phyloP scores from a whole-genome alignment of 805 yeast species.

The Nakazawaea laoshanensis region DNA sequence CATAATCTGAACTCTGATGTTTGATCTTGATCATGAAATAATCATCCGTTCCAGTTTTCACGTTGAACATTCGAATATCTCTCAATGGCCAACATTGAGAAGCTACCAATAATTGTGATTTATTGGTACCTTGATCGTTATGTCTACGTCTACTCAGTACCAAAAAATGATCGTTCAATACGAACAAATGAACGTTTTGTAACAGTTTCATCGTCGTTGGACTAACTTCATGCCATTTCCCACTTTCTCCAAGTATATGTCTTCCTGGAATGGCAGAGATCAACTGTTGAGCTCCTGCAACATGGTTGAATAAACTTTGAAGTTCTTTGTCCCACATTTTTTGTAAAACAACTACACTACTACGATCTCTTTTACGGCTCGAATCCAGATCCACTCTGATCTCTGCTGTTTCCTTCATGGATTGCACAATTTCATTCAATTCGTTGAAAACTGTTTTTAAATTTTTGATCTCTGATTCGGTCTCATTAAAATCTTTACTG shows the following conservation, averaged over 20 bases:
- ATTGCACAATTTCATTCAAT: slow-evolving; percentile 49
- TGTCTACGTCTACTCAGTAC: slow-evolving; percentile 53
- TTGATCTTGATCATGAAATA: slow-evolving; percentile 14
- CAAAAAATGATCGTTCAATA: slow-evolving; percentile 69
- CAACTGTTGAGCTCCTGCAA: slow-evolving; percentile 84
- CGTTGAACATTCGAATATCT: slow-evolving; percentile 42
- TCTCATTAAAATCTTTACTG: slow-evolving; percentile 49
- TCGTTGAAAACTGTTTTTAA: slow-evolving; percentile 55
- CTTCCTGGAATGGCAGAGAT: slow-evolving; percentile 72
- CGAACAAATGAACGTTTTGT: slow-evolving; percentile 65
- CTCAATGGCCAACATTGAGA: slow-evolving; percentile 73
- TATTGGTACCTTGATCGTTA: slow-evolving; percentile 20
- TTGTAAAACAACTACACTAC: slow-evolving; percentile 64
- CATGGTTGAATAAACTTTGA: slow-evolving; percentile 63
- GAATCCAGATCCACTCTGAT: slow-evolving; percentile 40
- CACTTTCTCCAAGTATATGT: slow-evolving; percentile 71
- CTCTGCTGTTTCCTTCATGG: slow-evolving; percentile 54
- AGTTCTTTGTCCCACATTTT: slow-evolving; percentile 76
- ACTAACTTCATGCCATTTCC: slow-evolving; percentile 81
- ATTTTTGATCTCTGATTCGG: slow-evolving; percentile 55
- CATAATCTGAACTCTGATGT: slow-evolving; percentile 25
- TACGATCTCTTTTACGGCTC: slow-evolving; percentile 40
- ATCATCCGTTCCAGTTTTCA: slow-evolving; percentile 14
- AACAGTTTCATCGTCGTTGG: slow-evolving; percentile 78
- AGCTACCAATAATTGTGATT: slow-evolving; percentile 46